These are phyloP conservation scores for Fusarium sp. DNA, from an alignment of 2,329 filamentous ascomycete species.

Conservation along the genomic window DNA sequence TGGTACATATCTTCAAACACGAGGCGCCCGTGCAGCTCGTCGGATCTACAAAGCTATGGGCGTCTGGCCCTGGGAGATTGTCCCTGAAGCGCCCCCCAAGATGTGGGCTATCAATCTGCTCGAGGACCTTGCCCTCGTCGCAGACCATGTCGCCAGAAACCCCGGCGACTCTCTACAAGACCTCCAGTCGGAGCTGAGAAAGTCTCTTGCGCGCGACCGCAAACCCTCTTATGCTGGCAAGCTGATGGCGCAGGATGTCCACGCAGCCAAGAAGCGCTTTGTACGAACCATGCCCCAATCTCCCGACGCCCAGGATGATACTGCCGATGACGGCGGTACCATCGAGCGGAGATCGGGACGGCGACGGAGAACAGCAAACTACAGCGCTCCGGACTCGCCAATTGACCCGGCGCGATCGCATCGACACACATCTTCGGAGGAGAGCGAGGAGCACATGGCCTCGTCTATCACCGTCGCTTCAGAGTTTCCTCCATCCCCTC, in stretches of 20 bases:
- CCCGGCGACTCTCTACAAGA: conserved; percentile 41
- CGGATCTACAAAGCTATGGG: conserved; percentile 43
- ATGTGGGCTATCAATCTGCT: conserved; percentile 45
- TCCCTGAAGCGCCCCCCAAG: conserved; percentile 44
- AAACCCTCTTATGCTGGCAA: conserved; percentile 45
- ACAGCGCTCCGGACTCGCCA: conserved; percentile 35
- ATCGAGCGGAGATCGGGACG: conserved; percentile 38
- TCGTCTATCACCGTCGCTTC: conserved; percentile 43
- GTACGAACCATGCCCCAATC: conserved; percentile 37
- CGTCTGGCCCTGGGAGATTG: conserved; percentile 45
- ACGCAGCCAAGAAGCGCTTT: conserved; percentile 44
- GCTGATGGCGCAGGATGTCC: conserved; percentile 44
- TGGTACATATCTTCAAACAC: conserved; percentile 38
- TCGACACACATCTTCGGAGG: conserved; percentile 36
- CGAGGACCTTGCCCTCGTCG: conserved; percentile 43
- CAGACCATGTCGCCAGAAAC: conserved; percentile 43
- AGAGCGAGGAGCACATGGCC: conserved; percentile 41
- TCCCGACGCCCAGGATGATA: conserved; percentile 37
- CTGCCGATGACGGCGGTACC: conserved; percentile 28
- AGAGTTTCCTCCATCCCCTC: conserved; percentile 40
- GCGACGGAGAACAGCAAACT: conserved; percentile 33
- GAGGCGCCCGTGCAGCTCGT: conserved; percentile 42
- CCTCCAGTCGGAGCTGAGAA: conserved; percentile 40
- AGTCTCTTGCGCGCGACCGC: conserved; percentile 43
- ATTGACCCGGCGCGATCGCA: conserved; percentile 27